phyloP scores from a whole-genome alignment of 768 basidiomycete species.

The Gautieria morchelliformis region DNA sequence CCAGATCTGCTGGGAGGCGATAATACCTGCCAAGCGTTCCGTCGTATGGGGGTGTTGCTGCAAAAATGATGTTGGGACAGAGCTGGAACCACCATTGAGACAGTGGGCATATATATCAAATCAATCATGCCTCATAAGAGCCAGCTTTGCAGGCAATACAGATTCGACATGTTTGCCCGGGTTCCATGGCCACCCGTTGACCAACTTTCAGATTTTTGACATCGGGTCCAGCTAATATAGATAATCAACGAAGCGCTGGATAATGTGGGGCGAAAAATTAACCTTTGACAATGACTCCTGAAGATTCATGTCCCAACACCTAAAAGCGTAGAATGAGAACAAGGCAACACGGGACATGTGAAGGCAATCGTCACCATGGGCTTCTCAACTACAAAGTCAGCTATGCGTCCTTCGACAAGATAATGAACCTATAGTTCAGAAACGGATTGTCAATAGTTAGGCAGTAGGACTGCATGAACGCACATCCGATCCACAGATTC shows the following conservation, averaged over 20 bases:
- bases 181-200: conserved; percentile 87
- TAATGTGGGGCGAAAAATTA: neutral
- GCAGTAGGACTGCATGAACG: conserved; percentile 12
- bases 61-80: conserved; percentile 79
- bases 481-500: conserved; percentile 89
- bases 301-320: conserved; percentile 93
- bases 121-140: conserved; percentile 55
- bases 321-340: conserved; percentile 19
- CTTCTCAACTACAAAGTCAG: conserved; percentile 66
- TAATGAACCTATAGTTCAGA: conserved; percentile 54
- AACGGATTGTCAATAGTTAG: conserved; percentile 9
- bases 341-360: neutral
- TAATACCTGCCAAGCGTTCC: conserved; percentile 88
- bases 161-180: conserved; percentile 73
- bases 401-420: conserved; percentile 67
- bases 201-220: conserved; percentile 74
- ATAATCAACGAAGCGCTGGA: neutral
- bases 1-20: conserved; percentile 75
- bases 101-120: conserved; percentile 1
- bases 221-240: conserved; percentile 51
- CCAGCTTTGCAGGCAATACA: conserved; percentile 84
- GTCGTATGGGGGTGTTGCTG: conserved; percentile 89
- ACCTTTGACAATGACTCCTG: conserved; percentile 71
- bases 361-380: conserved; percentile 52
- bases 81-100: conserved; percentile 35